These are phyloP conservation scores for Citrullus colocynthis DNA, from an alignment of 306 rosid genomes.

Conservation along the genomic window DNA sequence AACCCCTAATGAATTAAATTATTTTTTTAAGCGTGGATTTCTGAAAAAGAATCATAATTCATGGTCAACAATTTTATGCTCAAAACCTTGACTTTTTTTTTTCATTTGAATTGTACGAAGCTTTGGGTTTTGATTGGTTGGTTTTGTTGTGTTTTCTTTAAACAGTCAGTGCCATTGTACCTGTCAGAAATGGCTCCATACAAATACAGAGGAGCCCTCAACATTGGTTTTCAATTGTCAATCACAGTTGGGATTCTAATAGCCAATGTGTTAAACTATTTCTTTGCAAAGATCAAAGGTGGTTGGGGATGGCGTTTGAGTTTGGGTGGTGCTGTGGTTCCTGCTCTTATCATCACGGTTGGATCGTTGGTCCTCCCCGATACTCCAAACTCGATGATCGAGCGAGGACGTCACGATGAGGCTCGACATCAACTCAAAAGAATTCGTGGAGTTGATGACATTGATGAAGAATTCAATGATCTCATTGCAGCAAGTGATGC, in stretches of 20 bases:
- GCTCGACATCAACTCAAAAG: constrained; percentile 2
- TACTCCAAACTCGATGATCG: constrained; percentile 14
- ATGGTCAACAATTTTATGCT: background rate
- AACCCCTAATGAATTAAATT: background rate
- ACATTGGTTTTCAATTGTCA: constrained; percentile 17
- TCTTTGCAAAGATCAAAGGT: constrained; percentile 11
- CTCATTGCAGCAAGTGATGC: constrained; percentile 13
- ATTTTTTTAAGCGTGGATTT: background rate
- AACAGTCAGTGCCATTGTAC: constrained; percentile 17
- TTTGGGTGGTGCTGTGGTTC: constrained; percentile 14
- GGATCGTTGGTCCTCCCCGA: constrained; percentile 13
- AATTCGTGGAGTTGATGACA: constrained; percentile 10
- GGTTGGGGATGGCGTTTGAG: constrained; percentile 20
- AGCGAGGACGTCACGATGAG: constrained; percentile 5
- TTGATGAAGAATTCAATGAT: constrained; percentile 14
- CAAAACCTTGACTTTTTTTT: background rate
- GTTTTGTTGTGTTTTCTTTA: background rate
- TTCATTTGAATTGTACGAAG: background rate
- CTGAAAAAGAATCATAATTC: background rate
- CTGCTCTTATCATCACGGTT: constrained; percentile 8
- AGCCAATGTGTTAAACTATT: constrained; percentile 11
- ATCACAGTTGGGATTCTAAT: constrained; percentile 9
- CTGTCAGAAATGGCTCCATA: constrained; percentile 20
- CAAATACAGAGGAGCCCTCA: constrained; percentile 14
- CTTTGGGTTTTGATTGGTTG: background rate